These are phyloP conservation scores for Trichoderma harzianum DNA, from an alignment of 2,329 filamentous ascomycete genomes.

Conservation along the genomic window DNA sequence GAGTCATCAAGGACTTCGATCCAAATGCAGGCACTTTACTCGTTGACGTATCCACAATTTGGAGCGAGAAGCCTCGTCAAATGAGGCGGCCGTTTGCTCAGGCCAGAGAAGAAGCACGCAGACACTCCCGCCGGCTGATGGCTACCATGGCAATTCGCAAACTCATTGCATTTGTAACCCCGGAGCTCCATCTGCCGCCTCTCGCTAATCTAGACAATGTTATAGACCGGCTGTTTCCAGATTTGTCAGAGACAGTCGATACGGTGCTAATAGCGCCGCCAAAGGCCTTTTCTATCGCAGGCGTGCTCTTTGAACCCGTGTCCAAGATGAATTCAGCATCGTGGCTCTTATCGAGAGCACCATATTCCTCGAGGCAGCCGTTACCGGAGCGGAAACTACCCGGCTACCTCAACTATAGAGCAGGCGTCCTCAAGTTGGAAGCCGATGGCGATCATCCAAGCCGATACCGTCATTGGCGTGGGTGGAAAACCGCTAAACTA, in stretches of 20 bases:
- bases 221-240: conserved; percentile 49
- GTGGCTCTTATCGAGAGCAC: conserved; percentile 48
- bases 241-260: conserved; percentile 29
- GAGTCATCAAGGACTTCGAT: conserved; percentile 46
- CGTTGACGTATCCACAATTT: conserved; percentile 42
- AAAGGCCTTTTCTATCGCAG: conserved; percentile 42
- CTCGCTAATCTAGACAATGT: conserved; percentile 43
- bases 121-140: conserved; percentile 39
- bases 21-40: conserved; percentile 47
- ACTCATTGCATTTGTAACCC: conserved; percentile 49
- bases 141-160: conserved; percentile 47
- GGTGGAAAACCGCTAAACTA: conserved; percentile 35
- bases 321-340: conserved; percentile 22
- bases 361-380: conserved; percentile 41
- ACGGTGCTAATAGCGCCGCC: conserved; percentile 19
- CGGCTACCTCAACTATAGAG: conserved; percentile 22
- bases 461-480: conserved; percentile 26
- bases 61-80: not conserved
- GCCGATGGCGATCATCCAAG: conserved; percentile 13
- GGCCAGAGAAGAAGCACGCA: conserved; percentile 27
- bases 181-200: conserved; percentile 43
- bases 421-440: not conserved
- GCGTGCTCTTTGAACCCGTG: conserved; percentile 38
- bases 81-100: conserved; percentile 24
- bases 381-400: conserved; percentile 28